These are phyloP conservation scores for Neonectria faginata DNA, from an alignment of 2,329 filamentous ascomycete species.

Conservation along the genomic window DNA sequence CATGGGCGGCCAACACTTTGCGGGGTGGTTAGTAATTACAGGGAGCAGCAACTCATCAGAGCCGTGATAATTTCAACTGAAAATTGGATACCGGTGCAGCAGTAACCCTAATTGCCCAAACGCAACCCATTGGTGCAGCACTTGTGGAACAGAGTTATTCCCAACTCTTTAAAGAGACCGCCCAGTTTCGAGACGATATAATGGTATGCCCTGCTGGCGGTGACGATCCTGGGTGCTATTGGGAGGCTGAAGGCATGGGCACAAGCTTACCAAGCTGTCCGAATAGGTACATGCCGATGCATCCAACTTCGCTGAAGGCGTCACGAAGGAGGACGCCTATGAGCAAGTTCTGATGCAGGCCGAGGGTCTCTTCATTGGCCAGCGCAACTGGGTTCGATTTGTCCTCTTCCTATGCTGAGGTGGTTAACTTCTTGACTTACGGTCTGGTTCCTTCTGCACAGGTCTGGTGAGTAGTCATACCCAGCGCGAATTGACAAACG, in stretches of 20 bases:
- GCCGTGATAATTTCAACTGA: slow-evolving; percentile 6
- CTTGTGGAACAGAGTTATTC: background rate
- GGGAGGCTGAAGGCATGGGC: background rate
- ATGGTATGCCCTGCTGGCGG: slow-evolving; percentile 30
- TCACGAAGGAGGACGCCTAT: slow-evolving; percentile 80
- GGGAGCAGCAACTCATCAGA: background rate
- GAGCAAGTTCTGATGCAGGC: slow-evolving; percentile 79
- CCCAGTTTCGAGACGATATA: slow-evolving; percentile 9
- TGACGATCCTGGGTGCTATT: background rate
- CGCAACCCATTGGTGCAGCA: background rate
- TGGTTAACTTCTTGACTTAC: slow-evolving; percentile 31
- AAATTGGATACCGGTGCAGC: background rate
- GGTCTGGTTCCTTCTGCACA: slow-evolving; percentile 21
- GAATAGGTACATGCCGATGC: slow-evolving; percentile 80
- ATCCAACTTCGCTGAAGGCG: slow-evolving; percentile 74
- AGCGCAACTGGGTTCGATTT: slow-evolving; percentile 79
- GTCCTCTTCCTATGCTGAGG: slow-evolving; percentile 8
- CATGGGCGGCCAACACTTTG: slow-evolving; percentile 35
- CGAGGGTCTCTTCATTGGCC: slow-evolving; percentile 75
- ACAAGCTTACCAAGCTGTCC: slow-evolving; percentile 15
- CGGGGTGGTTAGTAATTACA: slow-evolving; percentile 19
- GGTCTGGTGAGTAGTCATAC: slow-evolving; percentile 43
- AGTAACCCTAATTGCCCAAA: background rate
- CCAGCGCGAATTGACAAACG: background rate
- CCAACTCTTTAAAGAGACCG: background rate